Evolutionary conservation across 306 rosid genomes (phyloP), one percentile per base, ranked within the genome.

Genomic region (Vicia faba): DNA sequence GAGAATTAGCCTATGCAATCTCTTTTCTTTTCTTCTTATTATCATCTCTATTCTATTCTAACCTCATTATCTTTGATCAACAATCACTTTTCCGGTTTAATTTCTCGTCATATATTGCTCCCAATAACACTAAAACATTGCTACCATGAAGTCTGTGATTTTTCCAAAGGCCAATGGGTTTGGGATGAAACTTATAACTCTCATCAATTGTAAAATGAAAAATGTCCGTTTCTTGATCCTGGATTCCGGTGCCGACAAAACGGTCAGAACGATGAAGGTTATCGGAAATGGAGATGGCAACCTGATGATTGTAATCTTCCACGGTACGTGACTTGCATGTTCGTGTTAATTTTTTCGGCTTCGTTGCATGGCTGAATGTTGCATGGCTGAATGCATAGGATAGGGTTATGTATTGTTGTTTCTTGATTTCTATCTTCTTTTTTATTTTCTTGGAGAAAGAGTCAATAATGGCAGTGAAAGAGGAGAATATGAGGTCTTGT

Each of bases 241-340:
- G 99, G 99, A 9, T 95, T 95, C 61, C 90, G 88, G 71, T 95
- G 99, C 78, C 65, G 14, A 35, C 79, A 36, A 28, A 90, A 79
- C 31, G 95, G 97, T 5, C 78, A 97, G 23, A 80, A 36, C 55
- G 82, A 88, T 69, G 56, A 81, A 1, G 78, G 61, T 13, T 90
- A 69, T 53, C 85, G 82, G 3, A 69, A 79, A 64, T 86, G 99
- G 99, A 77, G 88, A 60, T 90, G 96, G 97, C 90, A 86, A 33
- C 96, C 96, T 0, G 65, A 78, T 0, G 84, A 69, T 61, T 90
- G 92, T 61, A 72, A 83, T 66, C 81, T 95, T 67, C 93, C 89
- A 5, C 78, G 95, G 99, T 95, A 82, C 26, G 78, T 64, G 55
- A 59, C 9, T 71, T 48, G 2, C 33, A 19, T 49, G 15, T 53